phyloP scores from a whole-genome alignment of 169 alveolate genomes.

The Theileria sp. region DNA sequence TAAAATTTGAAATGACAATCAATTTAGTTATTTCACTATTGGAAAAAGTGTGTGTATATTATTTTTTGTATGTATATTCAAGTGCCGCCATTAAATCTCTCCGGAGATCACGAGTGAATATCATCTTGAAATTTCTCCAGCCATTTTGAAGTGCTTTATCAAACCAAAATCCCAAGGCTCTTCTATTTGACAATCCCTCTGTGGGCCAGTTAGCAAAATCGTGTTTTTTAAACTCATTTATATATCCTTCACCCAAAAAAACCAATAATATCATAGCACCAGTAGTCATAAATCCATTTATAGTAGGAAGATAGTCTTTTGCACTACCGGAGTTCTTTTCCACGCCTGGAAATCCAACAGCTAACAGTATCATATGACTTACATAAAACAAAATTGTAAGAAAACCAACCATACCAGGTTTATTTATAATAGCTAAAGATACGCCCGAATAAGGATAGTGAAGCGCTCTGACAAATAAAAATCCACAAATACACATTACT shows the following conservation, averaged over 20 bases:
- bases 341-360: conserved; percentile 15
- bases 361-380: background rate
- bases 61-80: background rate
- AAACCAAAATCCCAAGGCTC: conserved; percentile 18
- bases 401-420: conserved; percentile 7
- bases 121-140: background rate
- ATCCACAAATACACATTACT: background rate
- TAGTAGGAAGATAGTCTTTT: background rate
- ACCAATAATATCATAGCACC: background rate
- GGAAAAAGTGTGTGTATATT: background rate
- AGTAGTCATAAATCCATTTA: background rate
- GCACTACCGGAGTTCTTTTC: background rate
- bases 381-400: background rate
- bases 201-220: conserved; percentile 24
- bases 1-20: no score
- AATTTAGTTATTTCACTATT: no score
- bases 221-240: conserved; percentile 1
- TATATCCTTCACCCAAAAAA: conserved; percentile 11
- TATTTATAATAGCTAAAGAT: background rate
- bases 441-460: conserved; percentile 12
- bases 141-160: conserved; percentile 5
- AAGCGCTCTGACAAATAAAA: conserved; percentile 7
- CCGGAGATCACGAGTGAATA: background rate
- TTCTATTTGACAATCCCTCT: background rate
- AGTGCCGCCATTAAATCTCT: background rate